Conservation (phyloP, 345 rosid genomes). For the Camelina hispida region DNA sequence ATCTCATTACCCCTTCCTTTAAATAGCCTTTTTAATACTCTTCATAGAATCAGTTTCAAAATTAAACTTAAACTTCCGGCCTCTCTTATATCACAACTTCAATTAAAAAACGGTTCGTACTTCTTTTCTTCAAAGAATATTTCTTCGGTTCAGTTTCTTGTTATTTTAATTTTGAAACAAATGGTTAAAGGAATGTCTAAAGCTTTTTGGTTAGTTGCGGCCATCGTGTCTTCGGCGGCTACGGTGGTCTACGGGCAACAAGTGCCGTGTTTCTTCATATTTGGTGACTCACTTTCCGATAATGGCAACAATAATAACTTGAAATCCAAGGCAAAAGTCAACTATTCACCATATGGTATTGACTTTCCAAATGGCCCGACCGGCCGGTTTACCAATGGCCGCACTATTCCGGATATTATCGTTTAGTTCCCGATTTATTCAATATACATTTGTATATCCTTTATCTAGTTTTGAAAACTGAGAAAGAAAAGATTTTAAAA, state of each 20-base stretch:
- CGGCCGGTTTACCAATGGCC: slow-evolving; percentile 66
- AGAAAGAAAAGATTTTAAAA: neutral
- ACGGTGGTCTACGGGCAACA: slow-evolving; percentile 42
- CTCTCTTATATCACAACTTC: neutral
- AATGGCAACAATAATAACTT: slow-evolving; percentile 65
- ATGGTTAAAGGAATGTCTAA: slow-evolving; percentile 11
- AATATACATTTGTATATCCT: neutral
- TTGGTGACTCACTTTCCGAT: slow-evolving; percentile 63
- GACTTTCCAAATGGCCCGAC: slow-evolving; percentile 63
- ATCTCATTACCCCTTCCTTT: slow-evolving; percentile 26
- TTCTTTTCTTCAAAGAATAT: slow-evolving; percentile 11
- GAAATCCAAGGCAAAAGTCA: slow-evolving; percentile 48
- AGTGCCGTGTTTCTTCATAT: slow-evolving; percentile 62
- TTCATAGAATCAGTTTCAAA: slow-evolving; percentile 2
- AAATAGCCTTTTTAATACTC: slow-evolving; percentile 30
- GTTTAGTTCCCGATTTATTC: slow-evolving; percentile 41
- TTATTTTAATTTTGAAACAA: neutral
- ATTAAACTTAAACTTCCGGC: slow-evolving; percentile 1
- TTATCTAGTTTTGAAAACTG: neutral
- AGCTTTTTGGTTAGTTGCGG: slow-evolving; percentile 10
- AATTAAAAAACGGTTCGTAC: neutral
- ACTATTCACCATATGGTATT: slow-evolving; percentile 62
- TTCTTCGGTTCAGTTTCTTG: neutral
- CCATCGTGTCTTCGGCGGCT: slow-evolving; percentile 26
- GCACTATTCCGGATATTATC: slow-evolving; percentile 51